Evolutionary conservation across 805 yeast genomes (phyloP).

Genomic region (Kodamaea laetipori): DNA sequence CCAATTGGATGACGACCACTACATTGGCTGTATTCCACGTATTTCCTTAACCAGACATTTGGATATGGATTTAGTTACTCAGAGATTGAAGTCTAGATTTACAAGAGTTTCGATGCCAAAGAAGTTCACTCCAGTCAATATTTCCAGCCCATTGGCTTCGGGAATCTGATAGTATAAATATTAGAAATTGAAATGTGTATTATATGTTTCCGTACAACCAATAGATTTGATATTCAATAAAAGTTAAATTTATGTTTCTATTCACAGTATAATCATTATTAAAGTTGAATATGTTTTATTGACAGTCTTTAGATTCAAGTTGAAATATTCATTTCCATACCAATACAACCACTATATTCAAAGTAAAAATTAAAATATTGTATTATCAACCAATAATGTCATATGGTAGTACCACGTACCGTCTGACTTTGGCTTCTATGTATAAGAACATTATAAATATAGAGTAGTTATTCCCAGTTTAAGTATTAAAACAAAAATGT

Average conservation of each 20-base stretch:
- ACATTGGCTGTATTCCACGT: constrained; percentile 93
- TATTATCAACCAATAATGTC: background rate
- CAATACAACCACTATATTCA: too few species aligned
- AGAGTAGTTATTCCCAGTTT: constrained; percentile 10
- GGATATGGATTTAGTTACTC: constrained; percentile 86
- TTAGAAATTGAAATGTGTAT: background rate
- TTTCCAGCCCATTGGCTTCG: constrained; percentile 62
- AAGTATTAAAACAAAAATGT: constrained; percentile 5
- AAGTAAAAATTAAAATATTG: background rate
- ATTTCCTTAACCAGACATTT: constrained; percentile 87
- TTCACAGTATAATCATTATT: too few species aligned
- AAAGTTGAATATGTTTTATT: too few species aligned
- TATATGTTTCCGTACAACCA: too few species aligned
- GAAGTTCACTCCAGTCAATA: constrained; percentile 85
- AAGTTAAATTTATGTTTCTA: too few species aligned
- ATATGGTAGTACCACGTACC: constrained; percentile 21
- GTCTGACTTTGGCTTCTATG: background rate
- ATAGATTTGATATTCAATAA: too few species aligned
- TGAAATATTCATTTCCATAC: too few species aligned
- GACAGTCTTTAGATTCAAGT: too few species aligned
- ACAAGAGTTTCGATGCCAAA: constrained; percentile 87
- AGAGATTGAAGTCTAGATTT: constrained; percentile 78
- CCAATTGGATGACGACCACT: constrained; percentile 92
- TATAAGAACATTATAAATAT: constrained; percentile 6
- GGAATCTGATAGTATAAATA: constrained; percentile 10